A percentile compares a stretch with the other conserved stretches of the same genome.
phyloP scores from a whole-genome alignment of 768 basidiomycete species.

The Neoboletus subvelutipes region DNA sequence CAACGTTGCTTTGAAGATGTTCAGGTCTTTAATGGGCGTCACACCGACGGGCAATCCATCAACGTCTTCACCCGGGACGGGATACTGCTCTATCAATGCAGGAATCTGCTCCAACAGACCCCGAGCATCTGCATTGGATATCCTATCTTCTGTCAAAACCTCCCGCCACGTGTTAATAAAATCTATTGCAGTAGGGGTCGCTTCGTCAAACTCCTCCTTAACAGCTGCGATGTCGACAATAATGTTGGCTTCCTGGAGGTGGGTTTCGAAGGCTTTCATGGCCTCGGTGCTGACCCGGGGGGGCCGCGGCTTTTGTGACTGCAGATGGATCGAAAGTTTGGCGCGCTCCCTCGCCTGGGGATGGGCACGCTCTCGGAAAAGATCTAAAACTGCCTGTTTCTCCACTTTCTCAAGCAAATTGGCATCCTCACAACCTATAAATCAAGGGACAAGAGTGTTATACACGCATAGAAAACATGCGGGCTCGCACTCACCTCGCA shows the following conservation, averaged over 20 bases:
- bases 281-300: constrained; percentile 65
- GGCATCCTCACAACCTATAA: constrained; percentile 71
- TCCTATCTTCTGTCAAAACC: constrained; percentile 40
- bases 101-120: constrained; percentile 56
- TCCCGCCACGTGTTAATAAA: constrained; percentile 65
- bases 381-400: constrained; percentile 68
- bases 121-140: constrained; percentile 40
- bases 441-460: not conserved
- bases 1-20: constrained; percentile 63
- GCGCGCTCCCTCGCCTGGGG: constrained; percentile 66
- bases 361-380: constrained; percentile 72
- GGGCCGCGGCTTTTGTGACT: constrained; percentile 62
- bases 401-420: constrained; percentile 59
- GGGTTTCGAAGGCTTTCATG: constrained; percentile 56
- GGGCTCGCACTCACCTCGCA: constrained; percentile 57
- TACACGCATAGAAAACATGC: not conserved
- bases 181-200: constrained; percentile 54
- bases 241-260: constrained; percentile 49
- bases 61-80: constrained; percentile 52
- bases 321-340: constrained; percentile 83
- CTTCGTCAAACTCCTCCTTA: constrained; percentile 51
- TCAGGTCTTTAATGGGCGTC: constrained; percentile 62
- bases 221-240: constrained; percentile 50
- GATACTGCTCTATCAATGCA: constrained; percentile 53
- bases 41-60: constrained; percentile 47